These are phyloP conservation scores for Suhomyces bribrorum DNA, from an alignment of 1,139 yeast species.

Conservation along the genomic window DNA sequence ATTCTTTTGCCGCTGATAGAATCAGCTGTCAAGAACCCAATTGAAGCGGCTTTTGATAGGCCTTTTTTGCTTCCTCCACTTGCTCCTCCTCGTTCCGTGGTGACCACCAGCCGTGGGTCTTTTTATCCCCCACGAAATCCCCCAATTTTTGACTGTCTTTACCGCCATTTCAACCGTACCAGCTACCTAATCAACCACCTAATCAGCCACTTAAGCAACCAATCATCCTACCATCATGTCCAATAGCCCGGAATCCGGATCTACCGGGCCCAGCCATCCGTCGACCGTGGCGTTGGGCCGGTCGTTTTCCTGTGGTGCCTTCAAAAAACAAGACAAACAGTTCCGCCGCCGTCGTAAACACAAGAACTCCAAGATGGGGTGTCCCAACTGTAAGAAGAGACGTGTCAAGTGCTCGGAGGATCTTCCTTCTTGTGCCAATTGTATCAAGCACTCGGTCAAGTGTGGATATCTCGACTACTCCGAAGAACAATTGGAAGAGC, in stretches of 20 bases:
- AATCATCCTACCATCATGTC: constrained; percentile 2
- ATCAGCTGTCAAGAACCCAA: no score
- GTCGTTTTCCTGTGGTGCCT: constrained; percentile 2
- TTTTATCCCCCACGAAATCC: no score
- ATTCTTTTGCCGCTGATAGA: no score
- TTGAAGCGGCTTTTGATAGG: no score
- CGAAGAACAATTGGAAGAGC: constrained; percentile 35
- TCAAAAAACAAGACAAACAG: constrained; percentile 8
- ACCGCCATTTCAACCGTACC: neutral
- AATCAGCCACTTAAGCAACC: no score
- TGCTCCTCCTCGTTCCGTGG: no score
- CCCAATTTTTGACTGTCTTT: no score
- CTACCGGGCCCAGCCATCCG: neutral
- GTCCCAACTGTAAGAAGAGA: constrained; percentile 48
- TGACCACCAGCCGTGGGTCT: no score
- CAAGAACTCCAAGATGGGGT: constrained; percentile 30
- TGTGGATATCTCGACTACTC: constrained; percentile 45
- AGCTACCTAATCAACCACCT: no score
- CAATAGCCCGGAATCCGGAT: neutral
- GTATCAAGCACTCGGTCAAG: constrained; percentile 42
- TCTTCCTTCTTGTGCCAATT: constrained; percentile 43
- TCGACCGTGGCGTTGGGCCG: neutral
- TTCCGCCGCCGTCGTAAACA: constrained; percentile 18
- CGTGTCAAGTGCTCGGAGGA: constrained; percentile 48
- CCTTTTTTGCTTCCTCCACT: no score